A percentile compares a stretch with the other conserved stretches of the same genome.
These are phyloP conservation scores for Lomentospora prolificans DNA, from an alignment of 2,329 filamentous ascomycete genomes.

Conservation along the genomic window DNA sequence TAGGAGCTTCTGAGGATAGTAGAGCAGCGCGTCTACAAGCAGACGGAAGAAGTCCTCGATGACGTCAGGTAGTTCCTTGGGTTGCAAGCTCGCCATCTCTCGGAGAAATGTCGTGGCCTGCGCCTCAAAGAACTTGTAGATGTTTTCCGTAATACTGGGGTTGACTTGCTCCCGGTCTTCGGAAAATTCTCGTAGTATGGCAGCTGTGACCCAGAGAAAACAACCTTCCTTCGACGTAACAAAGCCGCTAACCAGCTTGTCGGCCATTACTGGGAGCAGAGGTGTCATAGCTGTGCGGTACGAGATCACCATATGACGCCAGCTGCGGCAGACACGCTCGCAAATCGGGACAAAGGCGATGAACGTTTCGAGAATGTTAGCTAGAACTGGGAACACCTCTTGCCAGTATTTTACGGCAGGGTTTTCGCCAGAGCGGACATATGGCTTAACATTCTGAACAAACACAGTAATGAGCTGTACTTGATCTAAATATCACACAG, in stretches of 20 bases:
- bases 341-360: constrained; percentile 78
- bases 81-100: constrained; percentile 74
- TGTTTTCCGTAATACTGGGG: constrained; percentile 69
- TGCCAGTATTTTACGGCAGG: constrained; percentile 94
- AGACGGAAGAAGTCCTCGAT: constrained; percentile 97
- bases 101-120: constrained; percentile 85
- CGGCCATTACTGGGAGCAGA: constrained; percentile 73
- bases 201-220: constrained; percentile 96
- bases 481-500: constrained; percentile 50
- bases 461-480: constrained; percentile 89
- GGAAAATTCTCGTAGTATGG: constrained; percentile 90
- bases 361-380: constrained; percentile 81
- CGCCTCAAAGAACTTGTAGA: constrained; percentile 90
- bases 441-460: constrained; percentile 66
- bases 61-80: constrained; percentile 65
- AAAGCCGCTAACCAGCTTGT: constrained; percentile 81
- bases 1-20: constrained; percentile 79
- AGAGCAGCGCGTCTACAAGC: constrained; percentile 81
- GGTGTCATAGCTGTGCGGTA: constrained; percentile 85
- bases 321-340: constrained; percentile 88
- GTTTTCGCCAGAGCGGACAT: constrained; percentile 63
- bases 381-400: constrained; percentile 81
- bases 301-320: constrained; percentile 93
- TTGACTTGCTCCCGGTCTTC: constrained; percentile 82
- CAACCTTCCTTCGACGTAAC: constrained; percentile 80